Base-by-base conservation (phyloP, 257 asterid genomes). In the Eucommia ulmoides region DNA sequence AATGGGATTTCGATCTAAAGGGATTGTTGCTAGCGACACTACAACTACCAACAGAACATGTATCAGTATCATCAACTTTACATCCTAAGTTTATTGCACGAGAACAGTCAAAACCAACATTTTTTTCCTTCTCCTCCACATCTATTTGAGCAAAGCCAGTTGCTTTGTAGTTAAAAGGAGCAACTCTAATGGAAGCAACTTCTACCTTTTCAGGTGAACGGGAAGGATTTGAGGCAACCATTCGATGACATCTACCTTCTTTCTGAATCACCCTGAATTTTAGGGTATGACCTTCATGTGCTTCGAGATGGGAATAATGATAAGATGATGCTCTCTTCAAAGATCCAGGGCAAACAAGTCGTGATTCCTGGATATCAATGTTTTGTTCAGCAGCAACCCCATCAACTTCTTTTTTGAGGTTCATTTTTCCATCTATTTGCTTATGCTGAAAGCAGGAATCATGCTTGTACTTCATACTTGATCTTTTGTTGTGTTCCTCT, bases 41-140 rank as follows among this genome's bases (percentile, higher is more conserved):
- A 59, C 80, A 65, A 60, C 75, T 65, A 52, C 76, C 75, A 1
- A 70, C 67, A 9, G 80, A 73, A 63, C 80, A 61, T 24, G 64
- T 26, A 26, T 49, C 63, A 65, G 52, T 45, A 22, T 61, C 72
- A 33, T 53, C 54, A 58, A 64, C 59, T 33, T 49, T 61, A 45
- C 51, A 52, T 42, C 58, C 71, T 41, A 57, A 45, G 52, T 51
- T 50, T 50, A 23, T 53, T 44, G 41, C 64, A 56, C 22, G 19
- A 8, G 35, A 25, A 55, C 21, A 42, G 17, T 16, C 15, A 2
- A 16, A 6, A 42, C 3, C 56, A 24, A 22, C 53, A 21, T 23
- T 41, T 17, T 20, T 29, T 19, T 49, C 59, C 54, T 52, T 21
- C 42, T 59, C 33, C 41, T 59, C 58, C 54, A n/a, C 48, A 65